Evolutionary conservation across 768 basidiomycete genomes (phyloP).

Genomic region (Symmetrospora coprosmae): DNA sequence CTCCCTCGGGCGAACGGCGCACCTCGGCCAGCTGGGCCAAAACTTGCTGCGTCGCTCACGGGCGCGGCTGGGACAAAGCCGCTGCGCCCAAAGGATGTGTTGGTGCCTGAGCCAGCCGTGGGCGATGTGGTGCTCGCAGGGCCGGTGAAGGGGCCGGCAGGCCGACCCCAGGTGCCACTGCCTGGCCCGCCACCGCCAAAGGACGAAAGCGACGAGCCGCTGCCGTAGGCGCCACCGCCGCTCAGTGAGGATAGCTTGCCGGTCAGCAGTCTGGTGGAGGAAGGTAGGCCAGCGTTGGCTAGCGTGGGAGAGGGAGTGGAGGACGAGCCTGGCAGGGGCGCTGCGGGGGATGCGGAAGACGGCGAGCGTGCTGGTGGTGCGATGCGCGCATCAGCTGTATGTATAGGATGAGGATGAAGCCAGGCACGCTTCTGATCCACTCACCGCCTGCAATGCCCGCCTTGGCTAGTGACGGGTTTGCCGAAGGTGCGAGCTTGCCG

Average conservation of each 20-base stretch:
- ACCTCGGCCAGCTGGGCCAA: background rate
- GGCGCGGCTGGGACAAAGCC: conserved; percentile 13
- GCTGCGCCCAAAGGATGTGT: no score
- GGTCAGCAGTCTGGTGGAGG: conserved; percentile 28
- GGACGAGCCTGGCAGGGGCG: background rate
- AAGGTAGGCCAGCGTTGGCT: background rate
- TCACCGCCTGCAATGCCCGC: background rate
- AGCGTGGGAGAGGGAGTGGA: background rate
- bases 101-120: no score
- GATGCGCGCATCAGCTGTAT: background rate
- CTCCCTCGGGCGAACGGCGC: background rate
- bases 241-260: conserved; percentile 30
- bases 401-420: background rate
- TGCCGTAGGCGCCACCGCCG: no score
- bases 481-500: background rate
- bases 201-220: no score
- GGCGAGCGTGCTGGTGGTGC: background rate
- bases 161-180: background rate
- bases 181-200: background rate
- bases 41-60: background rate
- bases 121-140: no score
- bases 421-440: background rate
- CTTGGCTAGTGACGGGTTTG: background rate
- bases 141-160: background rate
- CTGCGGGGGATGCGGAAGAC: background rate